Evolutionary conservation across 2,329 filamentous ascomycete species (phyloP), one percentile per base, ranked within the genome.

Genomic region (Trichophyton schoenleinii): DNA sequence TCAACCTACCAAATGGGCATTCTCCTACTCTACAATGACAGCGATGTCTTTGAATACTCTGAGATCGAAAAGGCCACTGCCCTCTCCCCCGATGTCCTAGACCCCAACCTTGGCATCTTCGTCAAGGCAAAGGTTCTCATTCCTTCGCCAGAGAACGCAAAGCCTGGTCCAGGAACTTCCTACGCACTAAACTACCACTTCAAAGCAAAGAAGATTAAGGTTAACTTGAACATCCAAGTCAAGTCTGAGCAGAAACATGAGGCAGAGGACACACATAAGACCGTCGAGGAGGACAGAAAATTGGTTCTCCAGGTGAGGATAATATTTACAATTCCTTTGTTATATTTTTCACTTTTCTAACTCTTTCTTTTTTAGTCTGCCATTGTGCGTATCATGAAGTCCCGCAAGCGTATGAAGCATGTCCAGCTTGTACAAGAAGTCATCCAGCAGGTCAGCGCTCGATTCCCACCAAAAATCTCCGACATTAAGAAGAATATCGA

Each of bases 401-500:
- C 92, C 2, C 87, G 94, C 64, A 97, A 99, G 85, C 89, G 87
- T 78, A 95, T 97, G 89, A 97, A 96, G 83, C 92, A 99, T 77
- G 86, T 87, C 64, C 88, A 94, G 71, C 86, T 99, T 11, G 91
- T 99, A 60, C 87, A 89, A 71, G 94, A 99, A 77, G 95, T 91
- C 25, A 97, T 99, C 73, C 87, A 87, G 70, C 94, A 97, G 75
- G 96, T 99, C 74, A 89, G 88, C 73, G 86, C 85, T 48, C 89
- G 94, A 46, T 99, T 99, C 75, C 86, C 91, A 62, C 94, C 94
- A 46, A 95, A 95, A 77, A 83, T 99, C 34, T 81, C 84, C 15
- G 94, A 99, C 68, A 99, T 99, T 83, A 99, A 99, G 81, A 99
- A 97, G 79, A 96, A 94, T 75, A 97, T 99, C 73, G 94, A 99